phyloP scores from a whole-genome alignment of 768 basidiomycete genomes.

The Termitomyces sp. region DNA sequence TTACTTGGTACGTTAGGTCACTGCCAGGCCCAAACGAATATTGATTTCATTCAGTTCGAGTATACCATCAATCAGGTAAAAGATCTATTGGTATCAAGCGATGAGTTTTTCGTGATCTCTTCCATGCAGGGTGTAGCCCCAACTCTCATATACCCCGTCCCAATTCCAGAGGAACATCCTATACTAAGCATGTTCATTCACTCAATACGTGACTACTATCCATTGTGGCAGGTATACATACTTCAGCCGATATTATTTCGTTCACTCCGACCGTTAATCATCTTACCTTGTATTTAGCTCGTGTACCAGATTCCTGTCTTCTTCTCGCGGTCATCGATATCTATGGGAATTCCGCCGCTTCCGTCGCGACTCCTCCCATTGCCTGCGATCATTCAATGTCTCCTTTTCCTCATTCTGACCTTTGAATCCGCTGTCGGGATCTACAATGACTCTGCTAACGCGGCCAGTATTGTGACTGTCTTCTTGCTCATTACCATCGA shows the following conservation, averaged over 20 bases:
- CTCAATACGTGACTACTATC: conserved; percentile 90
- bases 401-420: conserved; percentile 48
- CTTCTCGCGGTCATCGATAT: conserved; percentile 75
- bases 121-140: conserved; percentile 72
- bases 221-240: conserved; percentile 75
- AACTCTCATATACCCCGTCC: conserved; percentile 86
- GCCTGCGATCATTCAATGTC: conserved; percentile 60
- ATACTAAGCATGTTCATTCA: conserved; percentile 76
- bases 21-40: not conserved
- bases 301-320: conserved; percentile 63
- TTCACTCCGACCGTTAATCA: not conserved
- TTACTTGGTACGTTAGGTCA: conserved; percentile 33
- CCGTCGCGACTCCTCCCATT: conserved; percentile 54
- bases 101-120: not conserved
- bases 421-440: conserved; percentile 55
- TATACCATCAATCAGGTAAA: conserved; percentile 84
- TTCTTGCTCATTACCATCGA: conserved; percentile 80
- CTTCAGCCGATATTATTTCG: conserved; percentile 8
- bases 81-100: not conserved
- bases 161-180: conserved; percentile 50
- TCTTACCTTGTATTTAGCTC: conserved; percentile 31
- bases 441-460: conserved; percentile 36
- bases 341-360: conserved; percentile 68
- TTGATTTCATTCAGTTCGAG: conserved; percentile 52
- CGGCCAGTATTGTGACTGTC: conserved; percentile 44